Evolutionary conservation across 768 basidiomycete species (phyloP).

Genomic region (Hygrophorus pudorinus): DNA sequence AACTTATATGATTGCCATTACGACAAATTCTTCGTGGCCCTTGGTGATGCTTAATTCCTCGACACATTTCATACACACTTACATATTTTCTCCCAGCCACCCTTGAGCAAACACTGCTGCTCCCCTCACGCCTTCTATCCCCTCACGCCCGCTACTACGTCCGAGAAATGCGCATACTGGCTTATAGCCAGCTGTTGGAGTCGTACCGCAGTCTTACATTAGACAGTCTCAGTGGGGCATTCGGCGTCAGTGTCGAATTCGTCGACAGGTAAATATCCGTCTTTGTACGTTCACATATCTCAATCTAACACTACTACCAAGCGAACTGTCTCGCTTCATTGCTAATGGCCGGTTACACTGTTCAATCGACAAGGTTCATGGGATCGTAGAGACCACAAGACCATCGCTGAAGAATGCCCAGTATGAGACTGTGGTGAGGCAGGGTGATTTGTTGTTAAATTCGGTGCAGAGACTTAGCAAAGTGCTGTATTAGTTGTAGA

Average conservation of each 20-base stretch:
- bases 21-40: slow-evolving; percentile 84
- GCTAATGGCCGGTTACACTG: slow-evolving; percentile 77
- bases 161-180: slow-evolving; percentile 92
- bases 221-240: slow-evolving; percentile 74
- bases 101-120: slow-evolving; percentile 78
- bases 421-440: slow-evolving; percentile 88
- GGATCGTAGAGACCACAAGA: slow-evolving; percentile 86
- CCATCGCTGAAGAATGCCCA: slow-evolving; percentile 62
- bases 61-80: slow-evolving; percentile 1
- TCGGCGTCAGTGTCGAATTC: slow-evolving; percentile 83
- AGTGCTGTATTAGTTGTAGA: slow-evolving; percentile 47
- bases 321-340: slow-evolving; percentile 89
- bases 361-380: slow-evolving; percentile 91
- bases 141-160: slow-evolving; percentile 86
- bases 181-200: slow-evolving; percentile 88
- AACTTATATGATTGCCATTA: slow-evolving; percentile 92
- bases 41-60: slow-evolving; percentile 40
- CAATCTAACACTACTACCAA: slow-evolving; percentile 17
- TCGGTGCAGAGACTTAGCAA: slow-evolving; percentile 84
- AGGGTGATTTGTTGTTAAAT: slow-evolving; percentile 84
- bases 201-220: slow-evolving; percentile 84
- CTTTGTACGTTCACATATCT: not conserved
- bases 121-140: slow-evolving; percentile 79
- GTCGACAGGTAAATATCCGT: slow-evolving; percentile 62
- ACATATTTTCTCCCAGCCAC: slow-evolving; percentile 40